Conservation (phyloP, 139 green algal genomes). For the Haematococcus lacustris region DNA sequence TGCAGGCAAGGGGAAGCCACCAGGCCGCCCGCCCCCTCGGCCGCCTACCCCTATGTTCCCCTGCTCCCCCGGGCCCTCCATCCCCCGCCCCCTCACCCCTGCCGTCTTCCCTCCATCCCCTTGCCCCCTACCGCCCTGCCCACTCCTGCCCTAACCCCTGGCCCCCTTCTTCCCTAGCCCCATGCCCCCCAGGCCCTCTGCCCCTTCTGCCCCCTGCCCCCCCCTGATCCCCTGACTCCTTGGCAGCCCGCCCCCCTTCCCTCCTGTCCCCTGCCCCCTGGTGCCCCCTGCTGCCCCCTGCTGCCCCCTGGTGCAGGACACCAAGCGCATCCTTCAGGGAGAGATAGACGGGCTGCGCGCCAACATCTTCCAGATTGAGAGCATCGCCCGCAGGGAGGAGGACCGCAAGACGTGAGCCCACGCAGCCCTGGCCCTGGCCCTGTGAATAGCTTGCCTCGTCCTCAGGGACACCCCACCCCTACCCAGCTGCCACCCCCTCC, state of each 20-base stretch:
- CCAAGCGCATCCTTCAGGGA: slow-evolving; percentile 15
- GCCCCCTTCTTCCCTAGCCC: not conserved
- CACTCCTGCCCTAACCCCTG: no score
- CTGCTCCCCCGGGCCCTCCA: no score
- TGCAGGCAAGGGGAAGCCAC: slow-evolving; percentile 10
- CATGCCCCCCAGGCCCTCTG: not conserved
- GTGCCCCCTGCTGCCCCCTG: not conserved
- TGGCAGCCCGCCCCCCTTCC: not conserved
- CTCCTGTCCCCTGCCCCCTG: not conserved
- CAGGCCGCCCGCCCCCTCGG: not conserved
- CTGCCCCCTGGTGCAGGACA: slow-evolving; percentile 12
- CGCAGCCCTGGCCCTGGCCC: not conserved
- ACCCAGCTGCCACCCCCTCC: not conserved
- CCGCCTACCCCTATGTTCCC: no score
- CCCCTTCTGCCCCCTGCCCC: no score
- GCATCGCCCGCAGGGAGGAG: not conserved
- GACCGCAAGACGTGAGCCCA: not conserved
- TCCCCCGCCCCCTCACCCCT: no score
- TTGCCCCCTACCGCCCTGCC: no score
- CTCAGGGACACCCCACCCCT: not conserved
- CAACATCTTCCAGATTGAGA: slow-evolving; percentile 18
- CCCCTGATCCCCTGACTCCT: not conserved
- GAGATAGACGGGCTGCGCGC: slow-evolving; percentile 17
- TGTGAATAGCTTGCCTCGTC: not conserved
- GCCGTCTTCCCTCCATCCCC: no score